Conservation (phyloP, 805 yeast genomes). For the Lachancea fermentati region DNA sequence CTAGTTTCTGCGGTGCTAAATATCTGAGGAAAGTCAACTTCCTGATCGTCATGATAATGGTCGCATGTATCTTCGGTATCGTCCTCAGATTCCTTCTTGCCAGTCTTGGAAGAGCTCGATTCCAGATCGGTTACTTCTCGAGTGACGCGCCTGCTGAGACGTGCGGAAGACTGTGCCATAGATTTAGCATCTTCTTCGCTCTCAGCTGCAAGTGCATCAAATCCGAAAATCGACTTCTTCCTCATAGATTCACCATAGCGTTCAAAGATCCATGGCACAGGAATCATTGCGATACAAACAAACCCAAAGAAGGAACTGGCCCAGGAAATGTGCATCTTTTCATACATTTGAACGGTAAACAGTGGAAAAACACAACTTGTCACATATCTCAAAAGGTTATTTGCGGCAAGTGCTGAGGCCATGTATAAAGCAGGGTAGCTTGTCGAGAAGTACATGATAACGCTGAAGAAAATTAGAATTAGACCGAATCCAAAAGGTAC, state of each 20-base stretch:
- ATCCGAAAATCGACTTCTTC: slow-evolving; percentile 52
- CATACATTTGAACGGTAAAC: slow-evolving; percentile 80
- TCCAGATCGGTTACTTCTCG: no score
- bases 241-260: slow-evolving; percentile 55
- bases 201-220: slow-evolving; percentile 44
- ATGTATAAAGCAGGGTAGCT: slow-evolving; percentile 69
- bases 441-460: slow-evolving; percentile 62
- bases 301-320: slow-evolving; percentile 65
- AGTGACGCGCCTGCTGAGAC: not conserved
- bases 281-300: slow-evolving; percentile 62
- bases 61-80: no score
- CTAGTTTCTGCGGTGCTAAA: not conserved
- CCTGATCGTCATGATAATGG: no score
- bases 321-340: slow-evolving; percentile 68
- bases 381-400: slow-evolving; percentile 69
- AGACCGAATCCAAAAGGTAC: slow-evolving; percentile 73
- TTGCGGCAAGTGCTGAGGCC: slow-evolving; percentile 89
- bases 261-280: slow-evolving; percentile 68
- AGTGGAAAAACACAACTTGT: slow-evolving; percentile 78
- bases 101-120: no score
- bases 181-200: slow-evolving; percentile 28
- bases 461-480: slow-evolving; percentile 64
- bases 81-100: no score
- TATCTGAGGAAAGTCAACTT: no score
- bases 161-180: no score